phyloP scores from a whole-genome alignment of 768 basidiomycete genomes.

The Botryobasidium botryosum region DNA sequence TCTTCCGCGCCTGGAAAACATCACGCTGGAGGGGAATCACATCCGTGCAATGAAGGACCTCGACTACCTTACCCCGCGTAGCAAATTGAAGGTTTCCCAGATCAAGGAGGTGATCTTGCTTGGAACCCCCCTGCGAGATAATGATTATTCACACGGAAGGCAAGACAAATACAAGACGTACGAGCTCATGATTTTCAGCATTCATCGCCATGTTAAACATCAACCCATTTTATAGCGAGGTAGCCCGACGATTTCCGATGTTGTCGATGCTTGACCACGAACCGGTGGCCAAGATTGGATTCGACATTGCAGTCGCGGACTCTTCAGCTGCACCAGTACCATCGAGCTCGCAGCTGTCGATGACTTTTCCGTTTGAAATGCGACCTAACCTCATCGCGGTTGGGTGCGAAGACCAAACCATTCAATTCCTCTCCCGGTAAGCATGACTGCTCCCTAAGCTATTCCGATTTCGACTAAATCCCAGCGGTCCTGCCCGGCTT shows the following conservation, averaged over 20 bases:
- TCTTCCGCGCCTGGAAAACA: conserved; percentile 61
- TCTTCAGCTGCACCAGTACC: no score
- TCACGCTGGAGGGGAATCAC: conserved; percentile 66
- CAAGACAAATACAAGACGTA: conserved; percentile 53
- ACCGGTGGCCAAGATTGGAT: conserved; percentile 59
- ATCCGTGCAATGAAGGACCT: conserved; percentile 55
- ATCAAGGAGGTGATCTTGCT: conserved; percentile 43
- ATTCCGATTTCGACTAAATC: neutral
- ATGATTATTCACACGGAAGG: conserved; percentile 39
- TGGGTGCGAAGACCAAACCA: conserved; percentile 48
- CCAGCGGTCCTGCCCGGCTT: no score
- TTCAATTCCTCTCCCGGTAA: conserved; percentile 65
- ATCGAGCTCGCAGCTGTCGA: no score
- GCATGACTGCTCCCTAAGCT: conserved; percentile 15
- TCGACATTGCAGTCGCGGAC: conserved; percentile 49
- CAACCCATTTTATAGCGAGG: neutral
- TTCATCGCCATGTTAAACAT: neutral
- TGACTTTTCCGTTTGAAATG: conserved; percentile 68
- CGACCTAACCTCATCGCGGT: conserved; percentile 20
- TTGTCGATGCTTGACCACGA: conserved; percentile 73
- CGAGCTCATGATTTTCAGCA: conserved; percentile 13
- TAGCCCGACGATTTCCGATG: conserved; percentile 52
- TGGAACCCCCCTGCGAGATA: conserved; percentile 59
- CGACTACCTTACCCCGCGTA: conserved; percentile 39
- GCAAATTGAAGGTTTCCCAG: conserved; percentile 30